Base-by-base conservation (phyloP, 2,329 filamentous ascomycete species). In the Huntiella savannae region DNA sequence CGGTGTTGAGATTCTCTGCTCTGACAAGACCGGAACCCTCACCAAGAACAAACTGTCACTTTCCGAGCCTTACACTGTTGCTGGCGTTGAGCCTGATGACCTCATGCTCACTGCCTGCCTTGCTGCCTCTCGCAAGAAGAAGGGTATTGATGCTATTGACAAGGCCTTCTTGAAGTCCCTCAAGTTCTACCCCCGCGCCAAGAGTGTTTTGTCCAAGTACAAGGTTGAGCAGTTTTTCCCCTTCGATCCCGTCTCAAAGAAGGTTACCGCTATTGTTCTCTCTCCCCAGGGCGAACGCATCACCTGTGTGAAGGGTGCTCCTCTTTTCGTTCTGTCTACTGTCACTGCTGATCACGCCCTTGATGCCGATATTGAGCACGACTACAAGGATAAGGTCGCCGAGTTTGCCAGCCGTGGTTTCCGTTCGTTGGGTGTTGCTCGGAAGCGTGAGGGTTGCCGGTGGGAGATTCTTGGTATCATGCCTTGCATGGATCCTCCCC, bases 381-480 rank as follows among this genome's bases (percentile, higher is more conserved):
- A 78, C 56, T 94, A 92, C 71, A 88, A 88, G 73, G 85, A 84
- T 68, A 88, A 86, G 64, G 84, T 93, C 51, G 81, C 82, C 43
- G 86, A 93, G 63, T 92, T 92, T 59, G 86, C 85, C 56, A 82
- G 78, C 56, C 83, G 86, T 74, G 86, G 86, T 68, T 93, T 92
- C 73, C 83, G 86, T 64, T 91, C 86, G 50, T 81, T 94, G 42
- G 85, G 85, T 72, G 82, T 93, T 67, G 85, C 85, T 57, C 84
- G 85, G 65, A 92, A 91, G 74, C 79, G 81, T 61, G 82, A 75
- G 59, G 75, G 82, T 62, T 74, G 75, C 59, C 68, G 74, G 47
- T 94, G 86, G 85, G 83, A 93, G 63, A 87, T 94, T 55, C 77
- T 94, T 55, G 85, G 85, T 57, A 93, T 94, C 58, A 88, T 93